Evolutionary conservation across 2,329 filamentous ascomycete genomes (phyloP), one percentile per base, ranked within the genome.

Genomic region (Thielaviopsis euricoi): DNA sequence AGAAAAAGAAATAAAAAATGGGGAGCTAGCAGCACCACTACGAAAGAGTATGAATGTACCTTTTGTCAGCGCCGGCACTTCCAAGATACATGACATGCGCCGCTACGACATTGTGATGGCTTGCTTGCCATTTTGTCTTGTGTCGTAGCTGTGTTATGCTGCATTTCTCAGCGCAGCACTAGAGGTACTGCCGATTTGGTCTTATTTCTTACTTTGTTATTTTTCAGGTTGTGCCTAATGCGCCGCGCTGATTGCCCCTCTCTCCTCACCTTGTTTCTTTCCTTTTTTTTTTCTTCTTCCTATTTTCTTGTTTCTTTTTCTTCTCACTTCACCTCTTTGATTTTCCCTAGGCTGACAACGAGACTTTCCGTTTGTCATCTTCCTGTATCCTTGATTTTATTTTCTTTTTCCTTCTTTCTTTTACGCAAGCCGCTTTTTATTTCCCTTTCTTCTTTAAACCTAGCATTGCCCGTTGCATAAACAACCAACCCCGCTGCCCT

Each of bases 381-480:
- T 15, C 17, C 37, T 43, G 37, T 43, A 43, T 7, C 37, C 15
- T 43, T 43, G 37, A 4, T 43, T 43, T 43, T n/a, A 26, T 33
- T 57, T 22, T 21, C 29, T 25, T 19, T 43, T 22, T 56, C 21
- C 21, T 10, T 22, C 15, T 49, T 25, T 43, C 29, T 52, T 13
- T 52, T 29, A 13, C 51, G 33, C 21, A 22, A 51, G 13, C 29
- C 23, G 29, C 25, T 19, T 52, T 17, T 52, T 52, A 5, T 23
- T 15, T 51, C 15, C 19, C 7, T 7, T 17, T 52, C 15, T 17
- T 52, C 17, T 26, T 54, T 56, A 57, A 23, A 54, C 33, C 33
- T 61, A 60, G 61, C 58, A 56, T 50, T 57, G 43, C 61, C 60
- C 33, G 33, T 49, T 25, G 12, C 13, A 46, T 19, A 37, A 37